Percentiles rank a stretch among this genome's conserved stretches.
Evolutionary conservation across 257 asterid genomes (phyloP).

Genomic region (Nyctanthes arbortristis): DNA sequence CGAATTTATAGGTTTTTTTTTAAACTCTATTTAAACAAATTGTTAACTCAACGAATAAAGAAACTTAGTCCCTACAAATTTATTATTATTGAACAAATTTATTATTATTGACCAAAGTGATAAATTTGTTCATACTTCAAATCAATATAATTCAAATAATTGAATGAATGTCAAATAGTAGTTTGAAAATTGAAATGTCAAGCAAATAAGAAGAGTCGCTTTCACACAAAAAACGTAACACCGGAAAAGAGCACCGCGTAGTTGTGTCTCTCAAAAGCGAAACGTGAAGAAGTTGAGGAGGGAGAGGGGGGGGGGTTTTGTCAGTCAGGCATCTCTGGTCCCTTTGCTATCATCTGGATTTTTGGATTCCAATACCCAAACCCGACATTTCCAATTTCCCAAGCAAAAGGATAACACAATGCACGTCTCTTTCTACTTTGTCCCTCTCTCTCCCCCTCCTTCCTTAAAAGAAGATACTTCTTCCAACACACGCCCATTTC

Average conservation of each 20-base stretch:
- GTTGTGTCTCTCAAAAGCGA: constrained; percentile 63
- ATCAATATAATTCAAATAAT: no score
- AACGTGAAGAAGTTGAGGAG: constrained; percentile 32
- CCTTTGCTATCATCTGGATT: background rate
- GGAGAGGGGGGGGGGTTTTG: no score
- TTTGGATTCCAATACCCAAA: constrained; percentile 11
- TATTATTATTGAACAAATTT: no score
- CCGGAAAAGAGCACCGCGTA: constrained; percentile 37
- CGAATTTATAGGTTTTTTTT: no score
- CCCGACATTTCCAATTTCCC: constrained; percentile 39
- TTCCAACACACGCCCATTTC: no score
- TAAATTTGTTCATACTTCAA: no score
- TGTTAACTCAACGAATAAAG: no score
- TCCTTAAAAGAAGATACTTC: constrained; percentile 38
- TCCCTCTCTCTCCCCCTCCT: background rate
- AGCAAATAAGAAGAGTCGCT: constrained; percentile 17
- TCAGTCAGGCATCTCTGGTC: constrained; percentile 37
- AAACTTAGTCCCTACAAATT: no score
- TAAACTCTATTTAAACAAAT: no score
- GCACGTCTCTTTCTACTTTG: constrained; percentile 26
- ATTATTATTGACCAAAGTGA: no score
- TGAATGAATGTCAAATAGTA: no score
- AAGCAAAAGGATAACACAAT: constrained; percentile 18
- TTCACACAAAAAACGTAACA: constrained; percentile 21
- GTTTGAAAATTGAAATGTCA: no score